Evolutionary conservation across 352 stramenopile species (phyloP).

Genomic region (Globisporangium apiculatum): DNA sequence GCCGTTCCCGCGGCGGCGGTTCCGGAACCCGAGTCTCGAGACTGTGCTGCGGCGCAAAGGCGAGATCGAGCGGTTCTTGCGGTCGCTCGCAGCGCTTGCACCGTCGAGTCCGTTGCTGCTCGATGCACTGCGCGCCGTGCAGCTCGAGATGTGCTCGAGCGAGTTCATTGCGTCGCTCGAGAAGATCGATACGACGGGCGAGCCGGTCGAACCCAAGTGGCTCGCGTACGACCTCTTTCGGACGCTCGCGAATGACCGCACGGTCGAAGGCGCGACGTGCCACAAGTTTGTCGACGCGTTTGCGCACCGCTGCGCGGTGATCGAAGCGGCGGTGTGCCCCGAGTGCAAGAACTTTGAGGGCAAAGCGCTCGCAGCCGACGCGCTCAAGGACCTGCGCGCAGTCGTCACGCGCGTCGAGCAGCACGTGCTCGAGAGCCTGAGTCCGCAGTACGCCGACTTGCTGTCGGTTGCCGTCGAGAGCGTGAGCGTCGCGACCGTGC

Average conservation of each 20-base stretch:
- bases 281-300: constrained; percentile 73
- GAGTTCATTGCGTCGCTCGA: constrained; percentile 74
- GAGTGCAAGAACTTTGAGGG: constrained; percentile 51
- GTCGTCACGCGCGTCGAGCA: constrained; percentile 75
- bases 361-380: constrained; percentile 36
- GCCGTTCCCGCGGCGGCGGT: constrained; percentile 56
- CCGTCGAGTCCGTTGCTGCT: constrained; percentile 47
- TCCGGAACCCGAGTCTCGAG: constrained; percentile 36
- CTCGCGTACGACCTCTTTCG: constrained; percentile 69
- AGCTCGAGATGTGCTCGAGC: constrained; percentile 62
- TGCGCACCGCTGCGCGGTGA: constrained; percentile 55
- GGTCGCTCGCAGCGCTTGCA: constrained; percentile 59
- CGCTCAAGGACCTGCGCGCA: constrained; percentile 55
- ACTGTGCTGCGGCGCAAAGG: constrained; percentile 37
- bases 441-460: constrained; percentile 56
- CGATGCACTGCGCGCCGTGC: constrained; percentile 55
- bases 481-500: constrained; percentile 36
- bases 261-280: constrained; percentile 67
- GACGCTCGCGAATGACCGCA: constrained; percentile 53
- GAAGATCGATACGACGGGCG: constrained; percentile 62
- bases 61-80: constrained; percentile 71
- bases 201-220: constrained; percentile 71
- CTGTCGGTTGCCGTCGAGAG: constrained; percentile 55
- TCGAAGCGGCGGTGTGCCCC: constrained; percentile 51
- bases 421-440: constrained; percentile 59